A percentile compares a stretch with the other conserved stretches of the same genome.
phyloP scores from a whole-genome alignment of 2,329 filamentous ascomycete species.

The Ophiocordyceps australis region DNA sequence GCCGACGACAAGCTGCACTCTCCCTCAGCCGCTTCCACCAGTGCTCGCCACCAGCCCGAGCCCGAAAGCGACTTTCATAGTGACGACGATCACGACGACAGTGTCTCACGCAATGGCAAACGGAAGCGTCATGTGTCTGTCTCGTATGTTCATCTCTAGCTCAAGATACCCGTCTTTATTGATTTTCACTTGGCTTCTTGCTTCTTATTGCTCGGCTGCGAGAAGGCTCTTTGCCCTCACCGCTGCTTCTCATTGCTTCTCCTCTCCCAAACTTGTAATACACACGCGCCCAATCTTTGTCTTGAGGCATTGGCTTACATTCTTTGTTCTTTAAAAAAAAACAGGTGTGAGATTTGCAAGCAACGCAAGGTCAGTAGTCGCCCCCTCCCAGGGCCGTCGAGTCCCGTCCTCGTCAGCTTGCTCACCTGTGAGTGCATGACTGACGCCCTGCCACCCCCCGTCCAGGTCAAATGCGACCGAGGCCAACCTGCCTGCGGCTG shows the following conservation, averaged over 20 bases:
- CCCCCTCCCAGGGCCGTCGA: no score
- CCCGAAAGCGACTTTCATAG: constrained; percentile 32
- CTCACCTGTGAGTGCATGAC: no score
- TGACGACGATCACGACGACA: constrained; percentile 23
- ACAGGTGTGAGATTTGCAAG: constrained; percentile 61
- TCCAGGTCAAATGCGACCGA: constrained; percentile 57
- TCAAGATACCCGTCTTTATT: background rate
- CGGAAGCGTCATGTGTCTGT: constrained; percentile 43
- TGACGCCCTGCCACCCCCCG: no score
- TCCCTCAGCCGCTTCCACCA: constrained; percentile 9
- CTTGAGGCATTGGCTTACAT: constrained; percentile 16
- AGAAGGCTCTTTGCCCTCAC: no score
- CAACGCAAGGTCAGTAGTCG: constrained; percentile 47
- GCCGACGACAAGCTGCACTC: constrained; percentile 5
- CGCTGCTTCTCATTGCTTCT: no score
- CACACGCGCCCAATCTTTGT: constrained; percentile 1
- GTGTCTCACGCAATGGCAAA: constrained; percentile 21
- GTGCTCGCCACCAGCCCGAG: constrained; percentile 15
- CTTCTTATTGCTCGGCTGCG: no score
- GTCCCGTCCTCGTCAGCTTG: no score
- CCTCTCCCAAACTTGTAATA: no score
- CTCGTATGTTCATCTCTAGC: constrained; percentile 19
- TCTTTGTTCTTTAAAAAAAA: background rate
- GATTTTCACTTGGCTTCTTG: background rate
- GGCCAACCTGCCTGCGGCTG: constrained; percentile 55